Evolutionary conservation across 73 alveolate species (phyloP).

Genomic region (Blepharisma stoltei): DNA sequence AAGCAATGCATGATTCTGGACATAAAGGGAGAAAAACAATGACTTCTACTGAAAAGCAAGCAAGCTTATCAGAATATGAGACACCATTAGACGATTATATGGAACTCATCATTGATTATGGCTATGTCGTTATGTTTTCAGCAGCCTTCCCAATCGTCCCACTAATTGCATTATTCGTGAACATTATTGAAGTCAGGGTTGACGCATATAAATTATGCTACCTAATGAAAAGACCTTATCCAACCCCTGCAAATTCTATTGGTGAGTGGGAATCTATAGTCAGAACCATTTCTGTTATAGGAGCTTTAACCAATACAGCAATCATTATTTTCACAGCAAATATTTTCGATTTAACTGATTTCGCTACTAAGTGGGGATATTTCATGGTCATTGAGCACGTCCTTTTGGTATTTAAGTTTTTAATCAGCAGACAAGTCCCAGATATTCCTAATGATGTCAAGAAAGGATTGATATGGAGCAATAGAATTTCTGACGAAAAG

Average conservation of each 20-base stretch:
- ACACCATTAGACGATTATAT: constrained; percentile 49
- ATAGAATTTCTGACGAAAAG: background rate
- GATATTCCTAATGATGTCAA: background rate
- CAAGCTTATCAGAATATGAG: constrained; percentile 21
- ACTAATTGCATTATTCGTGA: constrained; percentile 55
- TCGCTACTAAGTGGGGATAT: background rate
- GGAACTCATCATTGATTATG: constrained; percentile 65
- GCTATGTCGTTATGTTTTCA: constrained; percentile 74
- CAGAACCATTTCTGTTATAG: background rate
- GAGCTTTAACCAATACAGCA: constrained; percentile 4
- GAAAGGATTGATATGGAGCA: constrained; percentile 14
- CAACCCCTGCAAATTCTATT: constrained; percentile 1
- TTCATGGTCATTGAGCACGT: constrained; percentile 25
- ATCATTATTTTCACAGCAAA: background rate
- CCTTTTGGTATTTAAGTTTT: background rate
- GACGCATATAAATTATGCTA: constrained; percentile 43
- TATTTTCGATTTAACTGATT: background rate
- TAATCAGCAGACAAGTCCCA: background rate
- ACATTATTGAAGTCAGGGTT: constrained; percentile 60
- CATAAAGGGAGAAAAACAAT: background rate
- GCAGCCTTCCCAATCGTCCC: constrained; percentile 75
- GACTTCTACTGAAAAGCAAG: background rate
- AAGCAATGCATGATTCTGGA: background rate
- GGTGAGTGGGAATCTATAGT: constrained; percentile 22
- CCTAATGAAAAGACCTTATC: constrained; percentile 44